phyloP scores from a whole-genome alignment of 2,329 filamentous ascomycete species.

The Pseudogymnoascus sp. region DNA sequence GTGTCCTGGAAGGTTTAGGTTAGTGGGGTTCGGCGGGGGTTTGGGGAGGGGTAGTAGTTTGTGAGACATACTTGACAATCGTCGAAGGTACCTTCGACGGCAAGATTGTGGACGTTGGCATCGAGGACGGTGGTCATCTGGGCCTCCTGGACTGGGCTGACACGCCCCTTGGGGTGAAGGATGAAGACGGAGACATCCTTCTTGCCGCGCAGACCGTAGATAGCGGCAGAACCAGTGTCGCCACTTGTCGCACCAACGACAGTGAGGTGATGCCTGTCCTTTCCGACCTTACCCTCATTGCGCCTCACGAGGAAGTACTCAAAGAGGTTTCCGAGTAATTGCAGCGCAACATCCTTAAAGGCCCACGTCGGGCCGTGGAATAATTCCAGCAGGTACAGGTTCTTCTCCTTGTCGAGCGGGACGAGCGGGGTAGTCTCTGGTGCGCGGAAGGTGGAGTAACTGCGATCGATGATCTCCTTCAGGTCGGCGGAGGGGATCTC shows the following conservation, averaged over 20 bases:
- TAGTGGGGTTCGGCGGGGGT: conserved; percentile 11
- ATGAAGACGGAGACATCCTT: conserved; percentile 97
- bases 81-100: conserved; percentile 85
- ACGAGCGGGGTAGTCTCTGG: conserved; percentile 70
- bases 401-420: conserved; percentile 59
- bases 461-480: conserved; percentile 71
- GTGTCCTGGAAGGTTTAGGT: conserved; percentile 52
- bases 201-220: conserved; percentile 90
- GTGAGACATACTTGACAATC: conserved; percentile 65
- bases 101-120: conserved; percentile 83
- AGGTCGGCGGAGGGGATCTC: conserved; percentile 79
- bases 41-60: not conserved
- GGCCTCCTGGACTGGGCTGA: conserved; percentile 85
- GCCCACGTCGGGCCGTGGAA: conserved; percentile 95
- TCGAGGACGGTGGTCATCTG: conserved; percentile 96
- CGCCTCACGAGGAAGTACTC: conserved; percentile 74
- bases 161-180: conserved; percentile 80
- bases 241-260: conserved; percentile 82
- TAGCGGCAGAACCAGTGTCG: conserved; percentile 88
- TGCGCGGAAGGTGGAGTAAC: conserved; percentile 82
- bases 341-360: conserved; percentile 90
- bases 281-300: conserved; percentile 59
- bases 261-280: conserved; percentile 63
- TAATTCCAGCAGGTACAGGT: conserved; percentile 80
- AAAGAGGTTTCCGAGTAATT: conserved; percentile 93